These are phyloP conservation scores for Aureobasidium mangrovei DNA, from an alignment of 2,329 filamentous ascomycete genomes.

Conservation along the genomic window DNA sequence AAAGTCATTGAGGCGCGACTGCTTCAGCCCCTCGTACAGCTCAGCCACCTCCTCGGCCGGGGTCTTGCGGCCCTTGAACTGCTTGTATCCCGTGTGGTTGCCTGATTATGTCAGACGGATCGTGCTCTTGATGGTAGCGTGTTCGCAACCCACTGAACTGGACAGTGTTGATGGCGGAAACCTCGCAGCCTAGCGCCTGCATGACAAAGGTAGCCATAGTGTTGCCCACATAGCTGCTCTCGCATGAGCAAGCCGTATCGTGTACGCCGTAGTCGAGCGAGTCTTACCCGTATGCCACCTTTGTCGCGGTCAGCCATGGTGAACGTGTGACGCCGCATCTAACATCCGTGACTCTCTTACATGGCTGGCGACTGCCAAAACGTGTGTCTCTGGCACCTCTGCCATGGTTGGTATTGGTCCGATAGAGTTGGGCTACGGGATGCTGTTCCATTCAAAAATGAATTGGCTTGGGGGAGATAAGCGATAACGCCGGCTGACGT, in stretches of 20 bases:
- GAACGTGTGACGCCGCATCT: conserved; percentile 22
- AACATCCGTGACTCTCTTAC: conserved; percentile 48
- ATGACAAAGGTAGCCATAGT: conserved; percentile 94
- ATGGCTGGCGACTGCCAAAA: conserved; percentile 90
- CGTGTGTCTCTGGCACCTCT: conserved; percentile 52
- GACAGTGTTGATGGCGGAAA: conserved; percentile 89
- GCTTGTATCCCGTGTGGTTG: conserved; percentile 89
- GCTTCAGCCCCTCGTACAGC: conserved; percentile 73
- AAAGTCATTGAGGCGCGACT: conserved; percentile 79
- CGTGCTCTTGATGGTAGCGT: not conserved
- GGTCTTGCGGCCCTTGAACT: conserved; percentile 76
- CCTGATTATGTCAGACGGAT: conserved; percentile 44
- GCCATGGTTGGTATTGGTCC: conserved; percentile 8
- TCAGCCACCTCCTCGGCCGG: conserved; percentile 74
- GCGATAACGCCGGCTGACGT: conserved; percentile 11
- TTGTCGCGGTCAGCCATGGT: conserved; percentile 21
- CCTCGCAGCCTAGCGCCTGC: conserved; percentile 88
- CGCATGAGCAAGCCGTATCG: conserved; percentile 14
- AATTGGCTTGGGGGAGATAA: conserved; percentile 4
- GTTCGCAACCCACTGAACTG: conserved; percentile 69
- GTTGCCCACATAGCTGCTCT: conserved; percentile 82
- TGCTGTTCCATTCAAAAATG: not conserved
- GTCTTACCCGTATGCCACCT: conserved; percentile 69
- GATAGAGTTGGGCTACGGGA: not conserved
- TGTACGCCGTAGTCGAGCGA: conserved; percentile 10